Evolutionary conservation across 2,329 filamentous ascomycete genomes (phyloP).

Genomic region (Purpureocillium takamizusanense): DNA sequence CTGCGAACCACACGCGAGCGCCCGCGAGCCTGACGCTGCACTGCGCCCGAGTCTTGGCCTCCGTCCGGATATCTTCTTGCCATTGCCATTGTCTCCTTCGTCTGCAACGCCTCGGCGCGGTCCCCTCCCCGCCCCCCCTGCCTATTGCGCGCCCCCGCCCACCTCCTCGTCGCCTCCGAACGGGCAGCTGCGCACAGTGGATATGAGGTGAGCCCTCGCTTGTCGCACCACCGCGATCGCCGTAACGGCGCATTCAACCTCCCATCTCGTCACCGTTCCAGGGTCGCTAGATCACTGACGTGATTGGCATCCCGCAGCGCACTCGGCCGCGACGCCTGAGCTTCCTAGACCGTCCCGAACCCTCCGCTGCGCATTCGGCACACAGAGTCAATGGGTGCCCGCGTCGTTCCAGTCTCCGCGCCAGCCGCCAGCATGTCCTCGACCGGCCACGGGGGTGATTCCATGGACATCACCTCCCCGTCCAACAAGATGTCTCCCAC

Average conservation of each 20-base stretch:
- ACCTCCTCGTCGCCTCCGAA: neutral
- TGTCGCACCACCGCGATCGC: neutral
- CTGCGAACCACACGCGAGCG: conserved; percentile 6
- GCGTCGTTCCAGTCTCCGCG: conserved; percentile 48
- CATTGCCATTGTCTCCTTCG: no score
- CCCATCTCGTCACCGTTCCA: conserved; percentile 4
- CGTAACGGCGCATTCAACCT: neutral
- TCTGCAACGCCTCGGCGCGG: no score
- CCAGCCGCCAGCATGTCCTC: conserved; percentile 51
- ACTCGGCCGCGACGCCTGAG: conserved; percentile 45
- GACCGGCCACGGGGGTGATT: conserved; percentile 48
- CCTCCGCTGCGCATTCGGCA: conserved; percentile 30
- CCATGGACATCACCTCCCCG: conserved; percentile 53
- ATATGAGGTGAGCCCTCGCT: conserved; percentile 1
- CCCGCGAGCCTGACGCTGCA: no score
- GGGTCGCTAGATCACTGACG: conserved; percentile 12
- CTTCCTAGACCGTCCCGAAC: conserved; percentile 15
- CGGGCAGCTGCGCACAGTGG: neutral
- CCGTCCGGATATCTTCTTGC: no score
- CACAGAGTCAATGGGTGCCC: conserved; percentile 23
- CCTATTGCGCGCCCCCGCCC: neutral
- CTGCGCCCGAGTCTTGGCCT: no score
- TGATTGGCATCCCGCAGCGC: conserved; percentile 26
- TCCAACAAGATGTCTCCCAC: conserved; percentile 30
- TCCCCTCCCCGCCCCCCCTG: no score